Conservation (phyloP, 148 eudicot species). For the Rhododendron henanense region DNA sequence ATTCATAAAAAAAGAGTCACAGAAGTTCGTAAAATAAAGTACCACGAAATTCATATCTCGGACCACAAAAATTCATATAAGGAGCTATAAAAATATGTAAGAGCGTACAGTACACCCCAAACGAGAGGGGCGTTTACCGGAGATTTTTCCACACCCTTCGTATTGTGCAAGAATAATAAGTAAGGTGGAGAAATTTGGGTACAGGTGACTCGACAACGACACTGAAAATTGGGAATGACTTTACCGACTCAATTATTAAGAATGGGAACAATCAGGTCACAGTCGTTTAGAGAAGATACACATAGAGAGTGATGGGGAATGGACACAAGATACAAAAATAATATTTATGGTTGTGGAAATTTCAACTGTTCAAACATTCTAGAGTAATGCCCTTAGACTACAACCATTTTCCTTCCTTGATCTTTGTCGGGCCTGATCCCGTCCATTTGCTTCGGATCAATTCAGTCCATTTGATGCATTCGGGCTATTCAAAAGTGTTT, state of each 20-base stretch:
- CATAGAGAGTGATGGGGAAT: neutral
- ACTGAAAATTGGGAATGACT: neutral
- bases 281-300: neutral
- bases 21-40: neutral
- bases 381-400: neutral
- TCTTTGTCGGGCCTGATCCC: no score
- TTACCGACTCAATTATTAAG: neutral
- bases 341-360: neutral
- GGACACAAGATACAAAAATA: neutral
- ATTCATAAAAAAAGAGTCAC: no score
- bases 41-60: neutral
- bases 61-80: no score
- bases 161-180: neutral
- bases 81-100: no score
- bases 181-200: neutral
- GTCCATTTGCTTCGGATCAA: no score
- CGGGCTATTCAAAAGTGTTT: no score
- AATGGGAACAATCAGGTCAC: neutral
- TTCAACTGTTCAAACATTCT: neutral
- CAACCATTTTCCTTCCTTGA: no score
- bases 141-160: neutral
- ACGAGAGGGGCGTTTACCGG: neutral
- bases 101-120: neutral
- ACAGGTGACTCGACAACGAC: neutral
- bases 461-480: no score